Evolutionary conservation across 352 stramenopile species (phyloP), one percentile per base, ranked within the genome.

Genomic region (Pythium scleroteichum): DNA sequence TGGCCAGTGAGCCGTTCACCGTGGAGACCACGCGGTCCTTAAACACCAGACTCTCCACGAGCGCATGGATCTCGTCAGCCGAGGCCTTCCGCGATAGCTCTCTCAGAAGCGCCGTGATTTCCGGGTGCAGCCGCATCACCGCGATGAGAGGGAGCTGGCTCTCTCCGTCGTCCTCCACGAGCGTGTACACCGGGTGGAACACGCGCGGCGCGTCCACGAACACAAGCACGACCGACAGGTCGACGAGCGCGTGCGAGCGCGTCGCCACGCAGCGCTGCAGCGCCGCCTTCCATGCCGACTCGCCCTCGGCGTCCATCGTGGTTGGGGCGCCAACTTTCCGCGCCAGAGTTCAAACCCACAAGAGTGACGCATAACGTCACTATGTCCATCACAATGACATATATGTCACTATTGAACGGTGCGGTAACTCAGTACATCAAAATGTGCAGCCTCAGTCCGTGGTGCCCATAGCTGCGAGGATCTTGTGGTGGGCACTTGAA

Each of bases 401-500:
- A 57, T 57, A 58, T 50, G 51, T 58, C 53, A 59, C 27, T 59
- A 59, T 35, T 35, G 29, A 5, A 35, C 29, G 29, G 10, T 35
- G 29, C 10, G 29, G 29, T 35, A 35, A 35, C 29, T 35, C 29
- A 35, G 29, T 57, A 47, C 13, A 24, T 57, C 45, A n/a, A 52
- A 14, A 38, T 22, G 14, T 26, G n/a, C n/a, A 27, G 19, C 24
- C 20, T 60, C 51, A 68, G 38, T 68, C 60, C 17, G 46, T 58
- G 12, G 51, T 45, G 19, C 51, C 55, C 53, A 44, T 63, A 16
- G 61, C 61, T 12, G 53, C 61, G 46, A 68, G 53, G 39, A 68
- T 68, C 48, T 68, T 68, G 49, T 69, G 54, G 48, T 61, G 62
- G 20, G 54, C 62, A 33, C 53, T 62, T 6, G 63, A 65, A 10